These are phyloP conservation scores for Pseudogymnoascus sp. DNA, from an alignment of 2,329 filamentous ascomycete genomes.

Conservation along the genomic window DNA sequence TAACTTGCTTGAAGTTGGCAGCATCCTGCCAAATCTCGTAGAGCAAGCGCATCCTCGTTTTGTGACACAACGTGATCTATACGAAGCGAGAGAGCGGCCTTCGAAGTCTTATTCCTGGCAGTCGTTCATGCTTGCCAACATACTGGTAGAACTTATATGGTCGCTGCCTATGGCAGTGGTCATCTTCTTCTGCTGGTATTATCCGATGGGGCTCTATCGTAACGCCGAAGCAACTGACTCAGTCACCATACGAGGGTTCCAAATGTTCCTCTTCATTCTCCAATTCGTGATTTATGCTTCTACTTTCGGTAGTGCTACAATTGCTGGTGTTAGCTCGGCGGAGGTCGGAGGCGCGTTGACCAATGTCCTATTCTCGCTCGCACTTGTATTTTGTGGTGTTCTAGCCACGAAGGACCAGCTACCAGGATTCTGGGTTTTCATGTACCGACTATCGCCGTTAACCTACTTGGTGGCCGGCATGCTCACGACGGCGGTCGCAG, in stretches of 20 bases:
- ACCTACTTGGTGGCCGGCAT: slow-evolving; percentile 71
- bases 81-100: slow-evolving; percentile 36
- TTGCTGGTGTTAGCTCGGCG: slow-evolving; percentile 63
- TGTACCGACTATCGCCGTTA: slow-evolving; percentile 72
- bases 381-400: slow-evolving; percentile 65
- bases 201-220: slow-evolving; percentile 64
- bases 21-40: not conserved
- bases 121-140: slow-evolving; percentile 25
- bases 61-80: slow-evolving; percentile 54
- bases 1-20: slow-evolving; percentile 40
- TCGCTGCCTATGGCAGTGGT: slow-evolving; percentile 60
- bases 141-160: slow-evolving; percentile 76
- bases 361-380: slow-evolving; percentile 63
- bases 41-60: slow-evolving; percentile 60
- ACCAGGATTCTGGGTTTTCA: slow-evolving; percentile 71
- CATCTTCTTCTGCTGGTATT: slow-evolving; percentile 75
- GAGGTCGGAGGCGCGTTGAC: slow-evolving; percentile 68
- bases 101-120: slow-evolving; percentile 23
- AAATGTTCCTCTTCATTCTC: slow-evolving; percentile 68
- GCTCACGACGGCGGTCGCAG: slow-evolving; percentile 58
- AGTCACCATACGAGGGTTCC: slow-evolving; percentile 57
- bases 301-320: slow-evolving; percentile 71
- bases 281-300: slow-evolving; percentile 69
- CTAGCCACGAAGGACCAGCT: slow-evolving; percentile 52
- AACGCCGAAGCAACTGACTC: slow-evolving; percentile 55